These are phyloP conservation scores for Polymyxa betae DNA, from an alignment of 208 protist species.

Conservation along the genomic window DNA sequence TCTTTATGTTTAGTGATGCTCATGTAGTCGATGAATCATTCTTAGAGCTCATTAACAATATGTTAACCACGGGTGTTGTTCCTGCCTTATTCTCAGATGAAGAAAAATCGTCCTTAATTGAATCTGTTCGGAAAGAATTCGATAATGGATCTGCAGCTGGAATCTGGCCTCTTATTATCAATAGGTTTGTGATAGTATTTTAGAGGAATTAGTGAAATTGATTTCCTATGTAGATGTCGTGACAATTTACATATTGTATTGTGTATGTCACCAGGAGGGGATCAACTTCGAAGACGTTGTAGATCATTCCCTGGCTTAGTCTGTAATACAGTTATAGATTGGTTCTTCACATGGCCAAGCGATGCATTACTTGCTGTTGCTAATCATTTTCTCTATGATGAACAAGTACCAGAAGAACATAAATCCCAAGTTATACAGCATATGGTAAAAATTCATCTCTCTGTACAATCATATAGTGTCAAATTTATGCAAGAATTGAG, in stretches of 20 bases:
- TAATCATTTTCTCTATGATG: slow-evolving; percentile 78
- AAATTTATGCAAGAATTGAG: slow-evolving; percentile 87
- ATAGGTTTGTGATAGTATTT: slow-evolving; percentile 81
- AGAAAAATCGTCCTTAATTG: slow-evolving; percentile 93
- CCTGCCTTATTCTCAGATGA: slow-evolving; percentile 96
- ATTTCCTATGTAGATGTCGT: slow-evolving; percentile 96
- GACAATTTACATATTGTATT: slow-evolving; percentile 97
- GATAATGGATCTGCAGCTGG: slow-evolving; percentile 89
- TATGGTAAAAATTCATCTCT: slow-evolving; percentile 93
- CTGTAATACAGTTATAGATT: slow-evolving; percentile 98
- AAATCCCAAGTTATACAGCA: slow-evolving; percentile 84
- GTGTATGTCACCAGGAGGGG: slow-evolving; percentile 94
- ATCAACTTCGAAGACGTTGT: slow-evolving; percentile 82
- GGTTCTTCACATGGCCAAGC: slow-evolving; percentile 96
- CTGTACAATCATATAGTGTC: slow-evolving; percentile 81
- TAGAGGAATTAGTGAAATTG: slow-evolving; percentile 53
- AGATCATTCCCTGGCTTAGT: background rate
- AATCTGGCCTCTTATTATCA: slow-evolving; percentile 94
- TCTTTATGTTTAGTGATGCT: slow-evolving; percentile 97
- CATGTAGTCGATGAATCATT: slow-evolving; percentile 97
- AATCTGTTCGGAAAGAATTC: slow-evolving; percentile 84
- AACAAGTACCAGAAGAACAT: slow-evolving; percentile 84
- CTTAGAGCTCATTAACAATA: slow-evolving; percentile 98
- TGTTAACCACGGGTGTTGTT: slow-evolving; percentile 96
- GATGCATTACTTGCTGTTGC: slow-evolving; percentile 92